Base-by-base conservation (phyloP, 345 rosid genomes). In the Linum lewisii region DNA sequence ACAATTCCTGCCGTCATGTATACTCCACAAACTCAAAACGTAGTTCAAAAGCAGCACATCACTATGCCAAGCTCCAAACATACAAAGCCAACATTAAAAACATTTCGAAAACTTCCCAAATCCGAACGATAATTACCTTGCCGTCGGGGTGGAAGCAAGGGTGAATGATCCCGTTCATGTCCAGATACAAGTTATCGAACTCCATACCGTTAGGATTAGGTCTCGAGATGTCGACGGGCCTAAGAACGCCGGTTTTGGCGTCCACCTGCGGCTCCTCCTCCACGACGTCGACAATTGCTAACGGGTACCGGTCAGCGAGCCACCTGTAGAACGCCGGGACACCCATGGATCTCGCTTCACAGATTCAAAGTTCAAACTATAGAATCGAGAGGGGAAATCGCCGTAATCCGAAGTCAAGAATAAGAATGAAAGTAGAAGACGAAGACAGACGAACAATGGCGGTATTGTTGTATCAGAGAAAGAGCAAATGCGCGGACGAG, bases 71-170 rank as follows among this genome's bases (percentile, higher is more conserved):
- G n/a, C n/a, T n/a, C n/a, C n/a, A n/a, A n/a, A n/a, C n/a, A n/a
- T n/a, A n/a, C n/a, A n/a, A n/a, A n/a, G n/a, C n/a, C n/a, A 34
- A 34, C 38, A 5, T 6, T 11, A 34, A 34, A 5, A 5, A 34
- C 38, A 44, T 4, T 21, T 15, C n/a, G 19, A 14, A 7, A 22
- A 50, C 21, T 21, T 24, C 32, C 11, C 21, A 23, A 55, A 26
- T 20, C 16, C 34, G 34, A 29, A 29, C 34, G 34, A 37, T 2
- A 5, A 58, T 14, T 68, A 87, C 99, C 97, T 74, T 90, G 60
- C 96, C 96, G 7, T 94, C 99, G 23, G 99, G 99, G 42, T 90
- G 99, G 62, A 94, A 94, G 74, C 99, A 87, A 53, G 99, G 99
- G 59, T 90, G 97, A 61, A 90, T 83, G 53, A 94, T 87, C 14